Evolutionary conservation across 768 basidiomycete genomes (phyloP), one percentile per base, ranked within the genome.

Genomic region (Suillus discolor): DNA sequence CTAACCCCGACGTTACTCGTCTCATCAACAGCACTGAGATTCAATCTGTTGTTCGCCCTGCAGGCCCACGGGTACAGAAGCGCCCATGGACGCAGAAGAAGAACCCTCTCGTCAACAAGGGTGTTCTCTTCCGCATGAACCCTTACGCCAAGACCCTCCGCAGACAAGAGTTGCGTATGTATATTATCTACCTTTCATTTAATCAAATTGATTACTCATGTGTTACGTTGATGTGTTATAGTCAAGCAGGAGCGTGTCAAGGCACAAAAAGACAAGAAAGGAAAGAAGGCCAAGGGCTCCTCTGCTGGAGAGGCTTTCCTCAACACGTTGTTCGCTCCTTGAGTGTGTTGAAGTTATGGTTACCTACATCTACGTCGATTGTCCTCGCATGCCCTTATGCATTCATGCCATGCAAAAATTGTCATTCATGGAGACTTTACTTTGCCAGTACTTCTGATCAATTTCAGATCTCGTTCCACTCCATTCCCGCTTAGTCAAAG

Each of bases 51-150:
- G 87, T 97, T 73, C 94, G 97, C 74, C 92, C 92, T 63, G 95
- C 93, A 65, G 91, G 92, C 71, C 83, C 88, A 68, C 92, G 93
- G 80, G 76, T 82, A 67, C 90, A 91, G 81, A 97, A 96, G 82
- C 91, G 96, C 75, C 95, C 96, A 67, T 96, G 93, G 93, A 93
- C 95, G 69, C 96, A 98, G 84, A 96, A 96, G 92, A 98, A 99
- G 91, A 98, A 97, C 85, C 95, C 96, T 62, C 87, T 97, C 73
- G 79, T 87, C 81, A 97, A 97, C 90, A 96, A 92, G 85, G 91
- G 87, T 61, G 83, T 96, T 72, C 89, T 96, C 77, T 96, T 96
- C 94, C 91, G 96, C 74, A 87, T 99, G 82, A 99, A 99, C 86
- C 97, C 97, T 62, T 98, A 99, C 81, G 97, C 96, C 73, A 97